Conservation (phyloP, 2,329 filamentous ascomycete genomes). For the Alternaria conjuncta region DNA sequence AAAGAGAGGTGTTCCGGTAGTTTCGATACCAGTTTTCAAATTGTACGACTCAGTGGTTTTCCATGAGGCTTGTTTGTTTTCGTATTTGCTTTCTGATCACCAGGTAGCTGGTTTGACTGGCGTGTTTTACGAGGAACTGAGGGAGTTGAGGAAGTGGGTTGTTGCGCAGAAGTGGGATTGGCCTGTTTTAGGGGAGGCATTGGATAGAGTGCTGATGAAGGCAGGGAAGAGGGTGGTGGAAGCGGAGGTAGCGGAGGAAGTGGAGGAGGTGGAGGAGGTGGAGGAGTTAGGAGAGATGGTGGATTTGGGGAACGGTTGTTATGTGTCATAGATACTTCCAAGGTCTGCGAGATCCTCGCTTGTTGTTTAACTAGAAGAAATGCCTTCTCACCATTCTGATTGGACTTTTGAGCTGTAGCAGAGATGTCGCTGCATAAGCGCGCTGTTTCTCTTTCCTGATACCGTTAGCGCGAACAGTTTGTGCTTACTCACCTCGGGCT, state of each 20-base stretch:
- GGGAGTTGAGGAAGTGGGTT: not conserved
- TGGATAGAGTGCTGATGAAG: not conserved
- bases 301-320: not conserved
- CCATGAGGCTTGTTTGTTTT: not conserved
- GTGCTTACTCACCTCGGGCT: not conserved
- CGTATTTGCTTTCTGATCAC: not conserved
- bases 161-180: not conserved
- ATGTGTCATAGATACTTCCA: not conserved
- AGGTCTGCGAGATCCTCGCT: accelerated
- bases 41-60: not conserved
- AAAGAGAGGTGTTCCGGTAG: not conserved
- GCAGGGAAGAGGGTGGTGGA: not conserved
- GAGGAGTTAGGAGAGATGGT: not conserved
- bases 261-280: not conserved
- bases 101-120: not conserved
- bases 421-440: not conserved
- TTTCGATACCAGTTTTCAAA: not conserved
- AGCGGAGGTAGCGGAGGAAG: not conserved
- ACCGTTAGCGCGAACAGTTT: not conserved
- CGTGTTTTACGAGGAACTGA: not conserved
- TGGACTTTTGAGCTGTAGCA: not conserved
- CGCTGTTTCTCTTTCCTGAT: not conserved
- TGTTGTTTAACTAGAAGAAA: too few relatives aligned
- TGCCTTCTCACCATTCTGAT: not conserved
- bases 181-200: not conserved